Evolutionary conservation across 306 rosid genomes (phyloP).

Genomic region (Sindora glabra): DNA sequence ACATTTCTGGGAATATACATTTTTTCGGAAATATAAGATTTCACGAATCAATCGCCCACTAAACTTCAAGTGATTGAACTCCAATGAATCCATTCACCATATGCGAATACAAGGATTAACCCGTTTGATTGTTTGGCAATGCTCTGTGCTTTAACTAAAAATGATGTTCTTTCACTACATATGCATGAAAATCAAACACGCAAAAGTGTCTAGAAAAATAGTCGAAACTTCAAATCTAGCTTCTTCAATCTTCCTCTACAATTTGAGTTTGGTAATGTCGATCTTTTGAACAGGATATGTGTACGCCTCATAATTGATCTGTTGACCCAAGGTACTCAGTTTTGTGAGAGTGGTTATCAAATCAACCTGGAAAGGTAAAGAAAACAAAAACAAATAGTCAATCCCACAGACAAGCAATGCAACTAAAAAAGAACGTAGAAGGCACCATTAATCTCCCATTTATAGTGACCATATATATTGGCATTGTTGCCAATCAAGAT

Average conservation of each 20-base stretch:
- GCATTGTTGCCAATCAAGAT: neutral
- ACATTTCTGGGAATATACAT: too few species aligned
- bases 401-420: constrained; percentile 5
- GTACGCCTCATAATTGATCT: constrained; percentile 84
- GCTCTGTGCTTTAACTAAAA: too few species aligned
- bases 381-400: neutral
- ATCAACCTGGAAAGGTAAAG: constrained; percentile 64
- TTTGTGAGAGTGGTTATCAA: constrained; percentile 77
- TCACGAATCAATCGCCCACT: too few species aligned
- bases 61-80: too few species aligned
- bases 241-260: constrained; percentile 25
- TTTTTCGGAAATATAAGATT: too few species aligned
- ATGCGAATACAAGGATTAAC: too few species aligned
- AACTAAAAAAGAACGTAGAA: neutral
- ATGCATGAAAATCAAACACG: too few species aligned
- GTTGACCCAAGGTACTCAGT: constrained; percentile 70
- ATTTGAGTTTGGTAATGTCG: constrained; percentile 71
- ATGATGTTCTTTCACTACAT: too few species aligned
- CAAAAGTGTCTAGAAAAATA: too few species aligned
- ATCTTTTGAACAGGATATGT: constrained; percentile 53
- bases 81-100: too few species aligned
- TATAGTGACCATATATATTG: neutral
- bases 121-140: too few species aligned
- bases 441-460: neutral
- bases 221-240: neutral